phyloP scores from a whole-genome alignment of 352 stramenopile genomes.

The Pythium diclinum region DNA sequence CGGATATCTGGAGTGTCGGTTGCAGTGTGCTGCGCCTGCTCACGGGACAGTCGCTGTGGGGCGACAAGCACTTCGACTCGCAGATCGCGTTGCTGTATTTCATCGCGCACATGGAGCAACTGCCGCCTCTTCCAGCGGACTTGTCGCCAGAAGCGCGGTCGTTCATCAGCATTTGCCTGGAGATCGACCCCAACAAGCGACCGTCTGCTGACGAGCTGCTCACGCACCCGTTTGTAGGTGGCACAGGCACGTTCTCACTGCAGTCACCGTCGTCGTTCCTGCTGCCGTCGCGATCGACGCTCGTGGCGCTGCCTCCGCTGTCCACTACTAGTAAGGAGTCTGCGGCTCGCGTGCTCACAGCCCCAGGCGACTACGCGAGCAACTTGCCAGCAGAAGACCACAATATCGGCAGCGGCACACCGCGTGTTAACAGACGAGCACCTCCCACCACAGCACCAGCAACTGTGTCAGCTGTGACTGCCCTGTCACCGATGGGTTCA shows the following conservation, averaged over 20 bases:
- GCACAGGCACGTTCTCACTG: neutral
- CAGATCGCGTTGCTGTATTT: slow-evolving; percentile 66
- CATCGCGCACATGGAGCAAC: slow-evolving; percentile 46
- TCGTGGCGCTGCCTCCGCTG: neutral
- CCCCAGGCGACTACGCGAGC: neutral
- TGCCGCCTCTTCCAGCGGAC: slow-evolving; percentile 37
- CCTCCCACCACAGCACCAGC: neutral
- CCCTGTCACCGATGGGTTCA: neutral
- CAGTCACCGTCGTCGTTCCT: neutral
- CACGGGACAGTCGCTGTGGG: slow-evolving; percentile 67
- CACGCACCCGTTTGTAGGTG: slow-evolving; percentile 83
- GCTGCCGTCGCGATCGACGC: slow-evolving; percentile 9
- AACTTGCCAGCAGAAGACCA: neutral
- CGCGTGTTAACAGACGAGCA: neutral
- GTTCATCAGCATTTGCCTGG: slow-evolving; percentile 50
- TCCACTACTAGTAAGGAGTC: neutral
- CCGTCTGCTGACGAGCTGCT: slow-evolving; percentile 89
- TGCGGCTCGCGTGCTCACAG: neutral
- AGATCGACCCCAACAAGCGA: slow-evolving; percentile 52
- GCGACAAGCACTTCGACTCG: slow-evolving; percentile 74
- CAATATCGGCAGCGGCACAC: neutral
- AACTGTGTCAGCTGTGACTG: neutral
- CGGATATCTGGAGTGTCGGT: slow-evolving; percentile 84
- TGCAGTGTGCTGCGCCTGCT: slow-evolving; percentile 78
- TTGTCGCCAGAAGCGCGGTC: slow-evolving; percentile 41